Evolutionary conservation across 257 asterid species (phyloP).

Genomic region (Solanum clarkiae): DNA sequence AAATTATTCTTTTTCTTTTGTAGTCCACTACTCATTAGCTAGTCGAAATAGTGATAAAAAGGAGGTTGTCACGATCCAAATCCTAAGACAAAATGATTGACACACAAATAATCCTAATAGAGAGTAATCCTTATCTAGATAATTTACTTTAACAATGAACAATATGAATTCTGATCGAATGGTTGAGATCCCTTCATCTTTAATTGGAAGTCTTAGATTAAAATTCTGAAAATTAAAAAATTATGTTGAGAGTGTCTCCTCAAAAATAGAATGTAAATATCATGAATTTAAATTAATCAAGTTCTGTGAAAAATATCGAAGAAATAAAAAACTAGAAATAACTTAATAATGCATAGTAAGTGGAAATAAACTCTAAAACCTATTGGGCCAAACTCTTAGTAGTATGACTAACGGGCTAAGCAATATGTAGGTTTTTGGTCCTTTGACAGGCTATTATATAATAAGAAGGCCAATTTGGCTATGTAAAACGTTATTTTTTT

Average conservation of each 20-base stretch:
- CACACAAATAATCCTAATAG: too few species aligned
- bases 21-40: neutral
- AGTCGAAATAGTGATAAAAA: neutral
- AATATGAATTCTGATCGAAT: fast-evolving
- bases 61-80: neutral
- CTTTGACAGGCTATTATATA: too few species aligned
- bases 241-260: neutral
- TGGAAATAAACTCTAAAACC: neutral
- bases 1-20: neutral
- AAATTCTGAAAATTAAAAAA: neutral
- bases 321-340: too few species aligned
- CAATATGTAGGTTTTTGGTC: too few species aligned
- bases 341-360: neutral
- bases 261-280: too few species aligned
- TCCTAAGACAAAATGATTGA: neutral
- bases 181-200: neutral
- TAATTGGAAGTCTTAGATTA: neutral
- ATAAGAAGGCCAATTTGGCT: too few species aligned
- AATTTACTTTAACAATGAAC: neutral
- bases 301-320: neutral
- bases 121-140: neutral
- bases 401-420: too few species aligned
- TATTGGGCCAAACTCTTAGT: too few species aligned
- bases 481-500: too few species aligned
- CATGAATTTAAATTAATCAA: neutral